A percentile compares a stretch with the other conserved stretches of the same genome.
These are phyloP conservation scores for Podaxis sp. DNA, from an alignment of 768 basidiomycete species.

Conservation along the genomic window DNA sequence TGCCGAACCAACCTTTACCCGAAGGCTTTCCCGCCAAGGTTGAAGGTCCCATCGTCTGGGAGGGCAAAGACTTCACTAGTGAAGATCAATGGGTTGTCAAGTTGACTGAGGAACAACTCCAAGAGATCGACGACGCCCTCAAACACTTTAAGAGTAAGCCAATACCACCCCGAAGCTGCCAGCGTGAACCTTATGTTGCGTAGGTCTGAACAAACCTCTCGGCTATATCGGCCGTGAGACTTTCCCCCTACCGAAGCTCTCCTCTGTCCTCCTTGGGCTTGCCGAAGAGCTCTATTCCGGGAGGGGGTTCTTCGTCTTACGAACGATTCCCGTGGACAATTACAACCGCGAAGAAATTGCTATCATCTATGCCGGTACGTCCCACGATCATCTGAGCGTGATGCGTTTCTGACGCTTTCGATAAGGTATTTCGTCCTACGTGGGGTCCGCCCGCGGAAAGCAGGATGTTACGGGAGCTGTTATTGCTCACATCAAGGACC, in stretches of 20 bases:
- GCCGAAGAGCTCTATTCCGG: constrained; percentile 42
- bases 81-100: constrained; percentile 45
- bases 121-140: constrained; percentile 40
- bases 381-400: neutral
- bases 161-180: neutral
- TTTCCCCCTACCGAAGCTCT: constrained; percentile 45
- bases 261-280: constrained; percentile 33
- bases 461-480: constrained; percentile 32
- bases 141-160: constrained; percentile 38
- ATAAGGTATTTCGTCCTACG: constrained; percentile 22
- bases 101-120: constrained; percentile 31
- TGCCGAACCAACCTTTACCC: constrained; percentile 35
- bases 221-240: constrained; percentile 33
- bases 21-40: constrained; percentile 35
- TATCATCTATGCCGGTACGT: constrained; percentile 40
- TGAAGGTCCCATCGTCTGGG: constrained; percentile 44
- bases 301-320: constrained; percentile 48
- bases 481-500: constrained; percentile 47
- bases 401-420: neutral
- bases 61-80: constrained; percentile 40
- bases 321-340: constrained; percentile 43
- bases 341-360: constrained; percentile 40
- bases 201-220: constrained; percentile 22
- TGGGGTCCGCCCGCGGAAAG: constrained; percentile 16
- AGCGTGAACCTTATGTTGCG: neutral